phyloP scores from a whole-genome alignment of 2,329 filamentous ascomycete species.

The Penicillium sp. region DNA sequence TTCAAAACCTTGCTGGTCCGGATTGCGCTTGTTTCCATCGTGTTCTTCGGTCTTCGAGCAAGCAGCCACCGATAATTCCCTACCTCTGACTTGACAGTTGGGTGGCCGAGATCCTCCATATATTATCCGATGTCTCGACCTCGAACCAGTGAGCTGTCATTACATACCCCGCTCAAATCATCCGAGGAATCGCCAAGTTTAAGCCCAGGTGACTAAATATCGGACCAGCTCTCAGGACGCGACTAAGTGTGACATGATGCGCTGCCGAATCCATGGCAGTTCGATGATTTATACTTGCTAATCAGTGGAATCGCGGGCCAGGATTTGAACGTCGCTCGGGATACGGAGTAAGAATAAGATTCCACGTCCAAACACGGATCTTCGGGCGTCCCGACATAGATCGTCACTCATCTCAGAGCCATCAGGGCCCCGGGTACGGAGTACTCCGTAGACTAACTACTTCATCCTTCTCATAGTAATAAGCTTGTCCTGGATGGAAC shows the following conservation, averaged over 20 bases:
- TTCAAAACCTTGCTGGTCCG: not conserved
- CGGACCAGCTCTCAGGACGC: not conserved
- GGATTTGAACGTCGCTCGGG: not conserved
- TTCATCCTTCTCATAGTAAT: not conserved
- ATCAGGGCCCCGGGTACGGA: too few relatives aligned
- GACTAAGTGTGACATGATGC: not conserved
- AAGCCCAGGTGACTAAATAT: slow-evolving; percentile 1
- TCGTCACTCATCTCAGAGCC: not conserved
- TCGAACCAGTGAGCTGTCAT: slow-evolving; percentile 1
- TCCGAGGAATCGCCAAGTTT: slow-evolving; percentile 2
- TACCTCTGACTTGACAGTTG: not conserved
- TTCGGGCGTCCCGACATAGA: not conserved
- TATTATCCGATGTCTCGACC: not conserved
- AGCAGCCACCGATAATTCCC: not conserved
- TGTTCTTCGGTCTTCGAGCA: not conserved
- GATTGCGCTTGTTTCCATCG: not conserved
- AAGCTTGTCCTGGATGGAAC: not conserved
- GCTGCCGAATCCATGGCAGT: not conserved
- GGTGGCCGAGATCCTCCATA: not conserved
- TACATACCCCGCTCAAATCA: not conserved
- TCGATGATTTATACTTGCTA: not conserved
- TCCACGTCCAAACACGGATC: not conserved
- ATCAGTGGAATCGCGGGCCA: not conserved
- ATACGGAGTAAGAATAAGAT: not conserved
- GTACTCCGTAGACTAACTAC: too few relatives aligned